A percentile compares a stretch with the other conserved stretches of the same genome.
These are phyloP conservation scores for Naganishia randhawae DNA, from an alignment of 768 basidiomycete species.

Conservation along the genomic window DNA sequence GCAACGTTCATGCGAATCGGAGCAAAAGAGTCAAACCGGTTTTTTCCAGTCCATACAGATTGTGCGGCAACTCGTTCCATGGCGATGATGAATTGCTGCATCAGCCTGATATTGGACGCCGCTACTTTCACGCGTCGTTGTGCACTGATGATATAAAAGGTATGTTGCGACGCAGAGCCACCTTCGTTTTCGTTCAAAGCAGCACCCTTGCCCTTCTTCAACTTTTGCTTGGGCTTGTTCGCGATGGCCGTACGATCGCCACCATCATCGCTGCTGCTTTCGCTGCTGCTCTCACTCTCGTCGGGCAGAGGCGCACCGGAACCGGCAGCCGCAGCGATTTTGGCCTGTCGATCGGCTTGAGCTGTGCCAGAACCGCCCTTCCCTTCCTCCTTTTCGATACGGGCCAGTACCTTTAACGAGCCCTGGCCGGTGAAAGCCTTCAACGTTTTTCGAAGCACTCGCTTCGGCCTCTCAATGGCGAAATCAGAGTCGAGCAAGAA, in stretches of 20 bases:
- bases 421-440: constrained; percentile 58
- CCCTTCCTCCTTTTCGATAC: constrained; percentile 24
- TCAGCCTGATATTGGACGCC: constrained; percentile 91
- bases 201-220: constrained; percentile 52
- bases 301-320: constrained; percentile 28
- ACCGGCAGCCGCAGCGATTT: constrained; percentile 30
- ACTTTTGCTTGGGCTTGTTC: constrained; percentile 42
- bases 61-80: constrained; percentile 72
- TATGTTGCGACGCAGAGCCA: constrained; percentile 79
- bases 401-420: constrained; percentile 27
- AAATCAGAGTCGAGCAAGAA: constrained; percentile 89
- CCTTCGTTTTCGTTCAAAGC: constrained; percentile 52
- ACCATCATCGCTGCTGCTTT: constrained; percentile 30
- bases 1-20: constrained; percentile 88
- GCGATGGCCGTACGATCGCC: constrained; percentile 28
- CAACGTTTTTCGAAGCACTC: constrained; percentile 81
- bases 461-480: constrained; percentile 78
- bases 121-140: constrained; percentile 82
- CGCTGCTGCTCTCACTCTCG: constrained; percentile 9
- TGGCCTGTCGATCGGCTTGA: constrained; percentile 22
- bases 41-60: constrained; percentile 71
- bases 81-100: constrained; percentile 93
- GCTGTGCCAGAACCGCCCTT: constrained; percentile 20
- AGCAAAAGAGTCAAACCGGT: constrained; percentile 91
- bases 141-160: constrained; percentile 87